Evolutionary conservation across 2,329 filamentous ascomycete genomes (phyloP), one percentile per base, ranked within the genome.

Genomic region (Sarocladiaceae sp.): DNA sequence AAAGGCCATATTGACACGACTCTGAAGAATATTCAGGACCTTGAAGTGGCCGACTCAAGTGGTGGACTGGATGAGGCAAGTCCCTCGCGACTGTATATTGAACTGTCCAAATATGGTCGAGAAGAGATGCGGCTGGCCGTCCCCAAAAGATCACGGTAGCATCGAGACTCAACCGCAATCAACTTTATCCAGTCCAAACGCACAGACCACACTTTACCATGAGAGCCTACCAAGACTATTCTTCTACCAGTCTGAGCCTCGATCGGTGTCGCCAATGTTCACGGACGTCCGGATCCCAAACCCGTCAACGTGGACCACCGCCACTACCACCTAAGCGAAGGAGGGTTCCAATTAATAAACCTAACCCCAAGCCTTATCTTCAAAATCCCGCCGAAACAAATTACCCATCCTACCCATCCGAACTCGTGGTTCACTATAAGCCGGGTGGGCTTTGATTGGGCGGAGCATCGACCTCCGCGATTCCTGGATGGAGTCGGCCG

Each of bases 301-400:
- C 22, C 44, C 44, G 26, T 20, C n/a, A 31, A 17, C 44, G 26
- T 48, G 44, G 44, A 17, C 7, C 15, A 28, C 26, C n/a, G 13
- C 26, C 22, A 4, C n/a, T 11, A 22, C 8, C 44, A 48, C n/a
- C 28, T 33, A 48, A 48, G 44, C 44, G 44, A 48, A 28, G 17
- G n/a, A n/a, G n/a, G n/a, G n/a, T n/a, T 31, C 10, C 8, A 48
- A 31, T 33, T 48, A 48, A 48, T 48, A 48, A 48, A 48, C 44
- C 15, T 48, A 31, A 33, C 28, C 22, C 7, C 23, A 17, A 48
- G 44, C 44, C 44, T 48, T 48, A 48, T 48, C 44, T 48, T 20
- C 17, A 8, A 20, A 20, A 20, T 33, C 44, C 12, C 26, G 44
- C n/a, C 25, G 17, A 29, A 29, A 20, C 44, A 48, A 23, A 20